Percentiles rank a stretch among this genome's conserved stretches.
Conservation (phyloP, 1,284 basidiomycete genomes). For the Heterobasidion annosum region DNA sequence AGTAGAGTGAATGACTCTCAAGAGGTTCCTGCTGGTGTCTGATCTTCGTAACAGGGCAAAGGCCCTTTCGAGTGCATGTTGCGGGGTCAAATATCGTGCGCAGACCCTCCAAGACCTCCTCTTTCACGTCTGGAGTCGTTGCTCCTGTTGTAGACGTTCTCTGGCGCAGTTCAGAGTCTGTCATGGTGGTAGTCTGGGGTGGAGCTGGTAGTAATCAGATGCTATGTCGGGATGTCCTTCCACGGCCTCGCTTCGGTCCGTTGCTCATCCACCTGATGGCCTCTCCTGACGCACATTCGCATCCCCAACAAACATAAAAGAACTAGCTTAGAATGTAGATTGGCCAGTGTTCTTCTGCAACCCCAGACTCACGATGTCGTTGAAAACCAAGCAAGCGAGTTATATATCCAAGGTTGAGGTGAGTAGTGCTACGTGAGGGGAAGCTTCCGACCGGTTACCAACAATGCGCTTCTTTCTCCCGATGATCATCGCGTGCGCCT, state of each 20-base stretch:
- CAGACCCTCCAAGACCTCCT: slow-evolving; percentile 4
- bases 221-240: not conserved
- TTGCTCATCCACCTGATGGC: too few relatives aligned
- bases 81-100: slow-evolving; percentile 42
- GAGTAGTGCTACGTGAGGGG: not conserved
- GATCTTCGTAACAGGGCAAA: slow-evolving; percentile 60
- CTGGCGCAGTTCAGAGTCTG: not conserved
- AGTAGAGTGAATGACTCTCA: slow-evolving; percentile 69
- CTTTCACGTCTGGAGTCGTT: not conserved
- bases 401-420: not conserved
- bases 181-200: not conserved
- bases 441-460: not conserved
- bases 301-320: too few relatives aligned
- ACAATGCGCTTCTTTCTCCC: not conserved
- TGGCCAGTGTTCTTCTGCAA: not conserved
- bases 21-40: slow-evolving; percentile 37
- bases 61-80: slow-evolving; percentile 57
- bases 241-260: too few relatives aligned
- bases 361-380: not conserved
- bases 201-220: not conserved
- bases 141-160: not conserved
- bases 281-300: too few relatives aligned
- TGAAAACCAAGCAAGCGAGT: not conserved
- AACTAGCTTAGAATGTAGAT: too few relatives aligned
- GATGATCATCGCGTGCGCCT: not conserved